A percentile compares a stretch with the other conserved stretches of the same genome.
These are phyloP conservation scores for Petunia axillaris DNA, from an alignment of 257 asterid genomes.

Conservation along the genomic window DNA sequence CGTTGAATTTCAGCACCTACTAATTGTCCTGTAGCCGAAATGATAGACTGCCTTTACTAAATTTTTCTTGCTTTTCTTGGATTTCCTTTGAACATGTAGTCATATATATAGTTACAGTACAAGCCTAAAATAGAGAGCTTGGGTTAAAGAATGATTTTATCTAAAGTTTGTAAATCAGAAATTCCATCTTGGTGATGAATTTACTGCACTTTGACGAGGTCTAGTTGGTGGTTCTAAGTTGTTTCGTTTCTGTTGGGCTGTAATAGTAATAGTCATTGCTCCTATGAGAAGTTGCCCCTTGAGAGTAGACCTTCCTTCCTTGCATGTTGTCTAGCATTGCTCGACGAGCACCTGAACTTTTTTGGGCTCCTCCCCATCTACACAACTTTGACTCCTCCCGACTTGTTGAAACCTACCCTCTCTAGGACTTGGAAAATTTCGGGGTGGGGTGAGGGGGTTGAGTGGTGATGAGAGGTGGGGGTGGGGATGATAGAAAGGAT, in stretches of 20 bases:
- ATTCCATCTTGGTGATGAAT: conserved; percentile 87
- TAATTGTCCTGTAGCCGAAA: background rate
- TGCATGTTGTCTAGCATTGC: conserved; percentile 63
- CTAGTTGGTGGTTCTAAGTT: conserved; percentile 49
- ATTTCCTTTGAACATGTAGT: conserved; percentile 13
- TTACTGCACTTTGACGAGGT: conserved; percentile 59
- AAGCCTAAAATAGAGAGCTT: background rate
- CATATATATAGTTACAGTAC: background rate
- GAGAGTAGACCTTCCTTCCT: conserved; percentile 81
- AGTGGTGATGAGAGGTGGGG: too few species aligned
- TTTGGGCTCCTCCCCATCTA: conserved; percentile 79
- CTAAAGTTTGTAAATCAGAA: conserved; percentile 40
- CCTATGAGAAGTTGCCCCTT: conserved; percentile 81
- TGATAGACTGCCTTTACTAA: background rate
- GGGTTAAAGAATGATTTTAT: conserved; percentile 3
- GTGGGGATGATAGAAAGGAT: too few species aligned
- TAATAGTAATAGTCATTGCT: conserved; percentile 79
- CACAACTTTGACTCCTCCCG: conserved; percentile 95
- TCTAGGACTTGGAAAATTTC: conserved; percentile 74
- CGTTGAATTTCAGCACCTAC: too few species aligned
- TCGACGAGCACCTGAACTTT: conserved; percentile 53
- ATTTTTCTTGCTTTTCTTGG: background rate
- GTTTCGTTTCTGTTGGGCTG: conserved; percentile 88
- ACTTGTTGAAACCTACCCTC: conserved; percentile 61
- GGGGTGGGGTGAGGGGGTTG: background rate